Evolutionary conservation across 2,329 filamentous ascomycete species (phyloP).

Genomic region (Nigrospora sphaerica): DNA sequence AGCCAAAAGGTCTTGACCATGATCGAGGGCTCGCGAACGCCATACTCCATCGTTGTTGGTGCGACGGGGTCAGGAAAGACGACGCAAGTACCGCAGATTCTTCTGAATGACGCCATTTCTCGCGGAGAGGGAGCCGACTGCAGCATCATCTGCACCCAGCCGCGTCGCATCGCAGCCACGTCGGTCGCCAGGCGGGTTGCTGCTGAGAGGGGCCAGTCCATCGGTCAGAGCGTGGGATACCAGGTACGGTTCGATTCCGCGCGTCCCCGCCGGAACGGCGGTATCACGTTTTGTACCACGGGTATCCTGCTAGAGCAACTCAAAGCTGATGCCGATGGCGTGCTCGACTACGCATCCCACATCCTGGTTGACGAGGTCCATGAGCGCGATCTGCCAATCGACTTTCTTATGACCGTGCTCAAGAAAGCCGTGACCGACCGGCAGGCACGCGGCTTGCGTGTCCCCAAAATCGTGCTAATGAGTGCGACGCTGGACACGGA

Average conservation of each 20-base stretch:
- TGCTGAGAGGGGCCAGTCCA: constrained; percentile 30
- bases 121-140: constrained; percentile 30
- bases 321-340: constrained; percentile 26
- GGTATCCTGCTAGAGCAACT: constrained; percentile 39
- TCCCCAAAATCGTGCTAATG: constrained; percentile 5
- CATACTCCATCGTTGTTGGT: not conserved
- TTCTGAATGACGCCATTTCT: constrained; percentile 38
- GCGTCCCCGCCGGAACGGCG: constrained; percentile 17
- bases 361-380: constrained; percentile 42
- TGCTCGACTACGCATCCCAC: constrained; percentile 34
- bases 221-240: constrained; percentile 36
- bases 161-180: constrained; percentile 37
- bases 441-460: not conserved
- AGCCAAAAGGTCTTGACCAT: not conserved
- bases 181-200: constrained; percentile 38
- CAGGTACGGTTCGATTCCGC: constrained; percentile 33
- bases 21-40: not conserved
- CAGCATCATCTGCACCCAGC: constrained; percentile 43
- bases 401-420: not conserved
- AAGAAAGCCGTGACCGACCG: not conserved
- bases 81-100: constrained; percentile 42
- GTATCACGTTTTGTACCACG: constrained; percentile 42
- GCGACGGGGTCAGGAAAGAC: constrained; percentile 1
- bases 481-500: constrained; percentile 4
- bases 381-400: not conserved